phyloP scores from a whole-genome alignment of 306 rosid species.

The Lathyrus tuberosus region DNA sequence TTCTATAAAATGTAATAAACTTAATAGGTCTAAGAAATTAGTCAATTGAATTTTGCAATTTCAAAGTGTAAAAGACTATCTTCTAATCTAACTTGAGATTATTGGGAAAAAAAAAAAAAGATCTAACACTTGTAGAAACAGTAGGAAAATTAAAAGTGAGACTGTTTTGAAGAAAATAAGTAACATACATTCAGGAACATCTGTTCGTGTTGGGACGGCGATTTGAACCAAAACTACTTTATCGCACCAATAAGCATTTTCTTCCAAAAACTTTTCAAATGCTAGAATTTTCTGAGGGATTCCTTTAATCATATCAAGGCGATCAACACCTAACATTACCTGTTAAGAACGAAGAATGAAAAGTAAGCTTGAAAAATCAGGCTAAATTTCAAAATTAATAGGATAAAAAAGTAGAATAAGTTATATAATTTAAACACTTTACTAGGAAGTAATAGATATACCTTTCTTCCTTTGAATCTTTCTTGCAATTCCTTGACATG shows the following conservation, averaged over 20 bases:
- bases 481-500: constrained; percentile 80
- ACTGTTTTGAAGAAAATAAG: constrained; percentile 33
- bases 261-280: constrained; percentile 92
- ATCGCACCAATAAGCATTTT: constrained; percentile 86
- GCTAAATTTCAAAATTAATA: no score
- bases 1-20: no score
- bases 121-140: constrained; percentile 16
- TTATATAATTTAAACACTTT: constrained; percentile 4
- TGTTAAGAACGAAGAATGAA: constrained; percentile 41
- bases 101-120: neutral
- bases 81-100: neutral
- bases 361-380: no score
- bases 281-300: constrained; percentile 95
- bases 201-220: constrained; percentile 95
- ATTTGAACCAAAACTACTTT: constrained; percentile 94
- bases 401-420: constrained; percentile 6
- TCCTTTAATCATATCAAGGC: constrained; percentile 98
- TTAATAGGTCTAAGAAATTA: no score
- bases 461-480: constrained; percentile 91
- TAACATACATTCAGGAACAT: constrained; percentile 87
- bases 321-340: constrained; percentile 97
- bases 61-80: neutral
- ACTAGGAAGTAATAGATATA: constrained; percentile 38
- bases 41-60: no score
- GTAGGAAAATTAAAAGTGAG: constrained; percentile 4